phyloP scores from a whole-genome alignment of 139 green algal genomes.

The Chlorella sp. region DNA sequence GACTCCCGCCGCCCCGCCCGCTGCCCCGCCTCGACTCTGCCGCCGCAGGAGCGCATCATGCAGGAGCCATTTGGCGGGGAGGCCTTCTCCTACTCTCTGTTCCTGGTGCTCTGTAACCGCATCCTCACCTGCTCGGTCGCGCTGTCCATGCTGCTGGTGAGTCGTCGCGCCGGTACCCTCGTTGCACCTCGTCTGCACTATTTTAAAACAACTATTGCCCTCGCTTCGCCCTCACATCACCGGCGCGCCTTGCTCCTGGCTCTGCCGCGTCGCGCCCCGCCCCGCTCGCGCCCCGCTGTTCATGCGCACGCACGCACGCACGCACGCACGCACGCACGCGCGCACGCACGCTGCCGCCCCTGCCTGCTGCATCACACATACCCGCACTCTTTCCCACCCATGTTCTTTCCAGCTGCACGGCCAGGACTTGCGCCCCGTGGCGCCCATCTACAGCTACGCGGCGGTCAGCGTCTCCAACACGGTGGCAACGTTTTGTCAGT shows the following conservation, averaged over 20 bases:
- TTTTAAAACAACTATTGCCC: too few relatives aligned
- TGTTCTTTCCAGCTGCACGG: constrained; percentile 21
- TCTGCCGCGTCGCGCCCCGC: neutral
- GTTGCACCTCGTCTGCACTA: too few relatives aligned
- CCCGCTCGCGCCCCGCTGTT: neutral
- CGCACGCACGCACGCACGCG: neutral
- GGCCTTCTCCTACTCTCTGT: constrained; percentile 89
- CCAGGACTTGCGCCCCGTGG: constrained; percentile 49
- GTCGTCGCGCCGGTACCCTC: neutral
- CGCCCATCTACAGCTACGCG: constrained; percentile 72
- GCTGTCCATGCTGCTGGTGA: constrained; percentile 50
- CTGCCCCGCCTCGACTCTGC: too few relatives aligned
- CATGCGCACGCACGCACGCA: neutral
- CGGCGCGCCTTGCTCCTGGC: neutral
- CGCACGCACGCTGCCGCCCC: neutral
- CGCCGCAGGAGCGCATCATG: constrained; percentile 93
- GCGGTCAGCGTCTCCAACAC: constrained; percentile 91
- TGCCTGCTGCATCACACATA: neutral
- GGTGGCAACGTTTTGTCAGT: constrained; percentile 96
- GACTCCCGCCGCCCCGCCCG: neutral
- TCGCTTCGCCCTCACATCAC: too few relatives aligned
- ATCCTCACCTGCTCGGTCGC: constrained; percentile 74
- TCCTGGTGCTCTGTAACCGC: constrained; percentile 96
- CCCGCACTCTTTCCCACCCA: neutral
- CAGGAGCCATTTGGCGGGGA: constrained; percentile 65